These are phyloP conservation scores for Parietichytrium sp. DNA, from an alignment of 108 stramenopile genomes.

Conservation along the genomic window DNA sequence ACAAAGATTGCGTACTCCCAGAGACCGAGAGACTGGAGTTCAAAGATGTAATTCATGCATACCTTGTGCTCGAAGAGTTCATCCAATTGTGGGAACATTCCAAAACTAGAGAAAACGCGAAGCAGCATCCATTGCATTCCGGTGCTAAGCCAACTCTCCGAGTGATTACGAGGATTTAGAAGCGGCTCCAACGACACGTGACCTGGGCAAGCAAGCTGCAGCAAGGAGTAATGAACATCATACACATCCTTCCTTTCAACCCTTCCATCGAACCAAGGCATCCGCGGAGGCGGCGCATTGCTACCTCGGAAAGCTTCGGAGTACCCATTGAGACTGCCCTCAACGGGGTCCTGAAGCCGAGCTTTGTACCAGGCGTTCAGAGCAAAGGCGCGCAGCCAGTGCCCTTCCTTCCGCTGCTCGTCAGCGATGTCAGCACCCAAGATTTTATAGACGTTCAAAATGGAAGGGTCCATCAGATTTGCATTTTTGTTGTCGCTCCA, in stretches of 20 bases:
- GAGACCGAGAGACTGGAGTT: background rate
- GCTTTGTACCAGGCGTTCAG: slow-evolving; percentile 5
- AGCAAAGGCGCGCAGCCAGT: slow-evolving; percentile 22
- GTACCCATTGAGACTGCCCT: background rate
- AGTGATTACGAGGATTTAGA: slow-evolving; percentile 1
- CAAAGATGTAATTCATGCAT: background rate
- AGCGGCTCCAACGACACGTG: background rate
- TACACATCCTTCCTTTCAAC: background rate
- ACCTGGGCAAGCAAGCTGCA: slow-evolving; percentile 7
- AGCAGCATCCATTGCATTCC: background rate
- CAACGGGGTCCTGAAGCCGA: background rate
- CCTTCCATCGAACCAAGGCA: background rate
- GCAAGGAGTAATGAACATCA: background rate
- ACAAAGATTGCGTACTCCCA: background rate
- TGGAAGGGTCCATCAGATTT: background rate
- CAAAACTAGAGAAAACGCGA: background rate
- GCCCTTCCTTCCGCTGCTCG: background rate
- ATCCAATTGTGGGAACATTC: background rate
- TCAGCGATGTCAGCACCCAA: background rate
- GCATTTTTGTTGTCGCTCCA: background rate
- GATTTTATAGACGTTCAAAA: background rate
- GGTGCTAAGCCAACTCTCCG: background rate
- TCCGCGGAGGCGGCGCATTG: background rate
- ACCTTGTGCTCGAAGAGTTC: slow-evolving; percentile 2
- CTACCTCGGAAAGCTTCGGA: background rate